These are phyloP conservation scores for Talaromyces wortmannii DNA, from an alignment of 495 filamentous ascomycete genomes.

Conservation along the genomic window DNA sequence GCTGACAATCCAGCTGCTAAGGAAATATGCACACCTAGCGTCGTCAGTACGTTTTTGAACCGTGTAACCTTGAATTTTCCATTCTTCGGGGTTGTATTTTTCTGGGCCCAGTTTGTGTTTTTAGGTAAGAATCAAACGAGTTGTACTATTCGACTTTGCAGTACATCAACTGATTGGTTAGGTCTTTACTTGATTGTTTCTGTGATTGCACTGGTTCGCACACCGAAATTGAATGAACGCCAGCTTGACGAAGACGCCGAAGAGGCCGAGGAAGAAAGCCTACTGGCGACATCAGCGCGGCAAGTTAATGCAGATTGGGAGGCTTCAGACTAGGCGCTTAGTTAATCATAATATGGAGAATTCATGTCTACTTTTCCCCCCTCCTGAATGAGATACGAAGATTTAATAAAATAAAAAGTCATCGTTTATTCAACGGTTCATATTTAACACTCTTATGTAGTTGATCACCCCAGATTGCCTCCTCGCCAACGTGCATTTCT, in stretches of 20 bases:
- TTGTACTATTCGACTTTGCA: not conserved
- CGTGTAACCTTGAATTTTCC: conserved; percentile 92
- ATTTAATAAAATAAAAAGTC: not conserved
- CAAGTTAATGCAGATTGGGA: conserved; percentile 82
- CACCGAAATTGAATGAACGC: conserved; percentile 65
- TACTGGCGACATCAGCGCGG: conserved; percentile 74
- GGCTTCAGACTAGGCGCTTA: conserved; percentile 14
- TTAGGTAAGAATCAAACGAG: conserved; percentile 45
- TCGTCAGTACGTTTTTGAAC: conserved; percentile 89
- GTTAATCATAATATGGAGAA: no score
- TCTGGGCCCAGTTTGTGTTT: conserved; percentile 94
- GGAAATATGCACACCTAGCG: conserved; percentile 80
- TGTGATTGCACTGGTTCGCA: conserved; percentile 66
- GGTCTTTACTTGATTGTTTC: conserved; percentile 74
- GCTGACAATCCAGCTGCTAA: conserved; percentile 52
- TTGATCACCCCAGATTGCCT: not conserved
- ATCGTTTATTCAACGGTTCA: not conserved
- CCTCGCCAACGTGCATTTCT: conserved; percentile 5
- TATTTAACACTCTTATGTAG: conserved; percentile 3
- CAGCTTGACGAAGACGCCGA: conserved; percentile 83
- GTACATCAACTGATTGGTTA: conserved; percentile 9
- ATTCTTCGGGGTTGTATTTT: conserved; percentile 86
- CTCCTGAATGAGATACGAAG: not conserved
- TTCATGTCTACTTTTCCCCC: no score
- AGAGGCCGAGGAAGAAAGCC: conserved; percentile 89